Evolutionary conservation across 1,284 basidiomycete species (phyloP), one percentile per base, ranked within the genome.

Genomic region (Microbotryum scabiosae): DNA sequence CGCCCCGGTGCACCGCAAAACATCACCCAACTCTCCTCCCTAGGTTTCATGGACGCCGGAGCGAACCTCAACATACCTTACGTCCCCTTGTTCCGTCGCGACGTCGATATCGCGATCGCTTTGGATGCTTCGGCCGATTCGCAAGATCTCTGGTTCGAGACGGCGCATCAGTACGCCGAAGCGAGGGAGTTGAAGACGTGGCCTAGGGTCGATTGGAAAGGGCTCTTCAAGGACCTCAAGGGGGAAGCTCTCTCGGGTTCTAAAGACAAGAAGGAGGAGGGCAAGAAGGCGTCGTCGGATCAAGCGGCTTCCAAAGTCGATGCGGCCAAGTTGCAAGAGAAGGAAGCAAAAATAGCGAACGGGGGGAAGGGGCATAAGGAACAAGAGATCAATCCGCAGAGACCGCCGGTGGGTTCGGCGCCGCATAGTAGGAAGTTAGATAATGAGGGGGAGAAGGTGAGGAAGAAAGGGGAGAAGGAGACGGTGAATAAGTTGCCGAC

Each of bases 21-120:
- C 21, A 70, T 79, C 53, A 74, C 76, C 21, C 69, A 76, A 36
- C 62, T 68, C 14, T 74, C 75, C 12, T 76, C 72, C 6, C 69
- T 79, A 41, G 75, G 75, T 5, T 77, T 79, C 63, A 76, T 78
- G 73, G 76, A 78, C 63, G 75, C 76, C 8, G 76, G 76, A 52
- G 75, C 73, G n/a, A 73, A 76, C 56, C 69, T 78, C 44, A 78
- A 78, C 63, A 71, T 78, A 20, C 77, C 77, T 4, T 78, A 78
- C 61, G 76, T 77, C 53, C 76, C 77, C 1, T 70, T 77, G 41
- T 65, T 78, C 43, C 67, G 76, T 20, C 66, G 77, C 9, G 71
- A 75, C 55, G 74, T 76, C 4, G 78, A 79, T 65, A 74, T 78
- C 57, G 73, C 78, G 30, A 75, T 79, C 51, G 76, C 78, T 16